Evolutionary conservation across 129 eudicot genomes (phyloP).

Genomic region (Pulicaria dysenterica): DNA sequence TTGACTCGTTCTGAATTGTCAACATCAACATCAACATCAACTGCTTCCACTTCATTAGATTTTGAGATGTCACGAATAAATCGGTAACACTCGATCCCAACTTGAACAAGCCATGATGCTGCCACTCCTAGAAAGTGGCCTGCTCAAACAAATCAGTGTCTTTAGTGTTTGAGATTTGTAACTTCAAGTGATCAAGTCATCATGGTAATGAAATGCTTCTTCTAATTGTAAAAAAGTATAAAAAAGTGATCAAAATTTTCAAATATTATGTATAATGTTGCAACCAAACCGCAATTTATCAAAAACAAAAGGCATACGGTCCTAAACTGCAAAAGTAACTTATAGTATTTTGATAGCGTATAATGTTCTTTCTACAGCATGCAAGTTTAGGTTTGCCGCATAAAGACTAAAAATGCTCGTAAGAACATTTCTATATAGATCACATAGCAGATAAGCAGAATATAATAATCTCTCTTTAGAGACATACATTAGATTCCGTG

Average conservation of each 20-base stretch:
- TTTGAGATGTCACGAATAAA: conserved; percentile 43
- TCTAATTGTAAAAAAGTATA: background rate
- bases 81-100: conserved; percentile 65
- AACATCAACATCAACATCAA: conserved; percentile 25
- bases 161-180: background rate
- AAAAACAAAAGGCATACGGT: background rate
- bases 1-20: conserved; percentile 37
- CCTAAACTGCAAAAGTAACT: no score
- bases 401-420: no score
- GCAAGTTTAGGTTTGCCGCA: no score
- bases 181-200: conserved; percentile 1
- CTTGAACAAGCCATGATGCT: conserved; percentile 87
- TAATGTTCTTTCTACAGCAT: no score
- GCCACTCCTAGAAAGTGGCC: conserved; percentile 82
- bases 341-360: no score
- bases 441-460: no score
- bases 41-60: conserved; percentile 35
- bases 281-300: background rate
- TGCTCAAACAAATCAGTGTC: conserved; percentile 31
- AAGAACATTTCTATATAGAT: no score
- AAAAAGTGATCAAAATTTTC: background rate
- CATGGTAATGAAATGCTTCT: background rate
- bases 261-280: background rate
- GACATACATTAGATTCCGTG: no score
- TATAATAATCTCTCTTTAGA: no score